Conservation (phyloP, 2,329 filamentous ascomycete genomes). For the Alternaria infectoria region DNA sequence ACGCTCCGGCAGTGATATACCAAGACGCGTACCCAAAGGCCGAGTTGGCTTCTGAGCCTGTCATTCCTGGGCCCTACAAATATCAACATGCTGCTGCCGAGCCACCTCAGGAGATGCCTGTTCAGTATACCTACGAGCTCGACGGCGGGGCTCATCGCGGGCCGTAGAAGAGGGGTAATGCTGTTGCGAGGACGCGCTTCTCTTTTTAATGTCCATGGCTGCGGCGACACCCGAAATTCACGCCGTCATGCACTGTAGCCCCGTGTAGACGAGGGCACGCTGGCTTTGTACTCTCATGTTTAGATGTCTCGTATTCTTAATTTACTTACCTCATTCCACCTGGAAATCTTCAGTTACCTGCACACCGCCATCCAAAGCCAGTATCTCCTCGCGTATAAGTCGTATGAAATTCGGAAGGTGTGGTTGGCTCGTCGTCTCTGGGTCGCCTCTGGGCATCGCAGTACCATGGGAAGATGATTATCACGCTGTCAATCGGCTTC, state of each 20-base stretch:
- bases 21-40: not conserved
- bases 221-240: not conserved
- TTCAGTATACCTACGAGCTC: not conserved
- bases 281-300: not conserved
- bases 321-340: not conserved
- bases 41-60: not conserved
- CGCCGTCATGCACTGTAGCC: not conserved
- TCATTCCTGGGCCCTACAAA: not conserved
- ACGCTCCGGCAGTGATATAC: not conserved
- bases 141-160: not conserved
- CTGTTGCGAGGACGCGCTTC: not conserved
- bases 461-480: not conserved
- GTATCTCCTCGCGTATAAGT: not conserved
- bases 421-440: not conserved
- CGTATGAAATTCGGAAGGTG: not conserved
- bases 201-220: not conserved
- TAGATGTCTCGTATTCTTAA: not conserved
- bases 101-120: not conserved
- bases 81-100: not conserved
- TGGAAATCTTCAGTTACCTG: not conserved
- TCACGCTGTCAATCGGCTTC: not conserved
- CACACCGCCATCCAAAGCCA: not conserved
- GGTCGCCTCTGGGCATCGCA: not conserved
- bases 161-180: not conserved
- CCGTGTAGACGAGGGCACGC: not conserved